Evolutionary conservation across 1,284 basidiomycete species (phyloP), one percentile per base, ranked within the genome.

Genomic region (Ganoderma meredithae): DNA sequence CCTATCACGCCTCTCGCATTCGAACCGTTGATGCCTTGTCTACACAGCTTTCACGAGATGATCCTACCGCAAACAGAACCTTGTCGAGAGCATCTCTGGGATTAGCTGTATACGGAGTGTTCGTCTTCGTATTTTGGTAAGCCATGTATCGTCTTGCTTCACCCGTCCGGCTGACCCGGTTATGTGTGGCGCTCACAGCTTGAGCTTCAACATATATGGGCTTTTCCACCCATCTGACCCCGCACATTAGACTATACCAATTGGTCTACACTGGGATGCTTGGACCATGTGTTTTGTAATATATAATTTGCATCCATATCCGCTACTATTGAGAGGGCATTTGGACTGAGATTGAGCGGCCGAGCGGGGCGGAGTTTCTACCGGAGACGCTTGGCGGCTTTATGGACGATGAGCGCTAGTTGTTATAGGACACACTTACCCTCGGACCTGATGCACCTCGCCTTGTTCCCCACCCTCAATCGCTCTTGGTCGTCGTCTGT

Each of bases 71-170:
- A 53, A 88, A 85, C 73, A 90, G 86, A 77, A 69, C 76, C 40
- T 79, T 94, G 71, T 90, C 87, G 69, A 83, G 83, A 75, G 85
- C 85, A 1, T 91, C 95, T 1, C 80, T 94, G 53, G 89, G 81
- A 8, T 81, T 98, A 63, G 85, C 89, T 27, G 78, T 88, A 8
- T 97, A 97, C 78, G 96, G 96, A 15, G 79, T 85, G n/a, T 85
- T 83, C 72, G 89, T 98, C 59, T 95, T 96, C 82, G 83, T 92
- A 33, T 95, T 97, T 79, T 97, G 95, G 94, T 95, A 76, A 75
- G 94, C 85, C 27, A 27, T 44, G n/a, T 27, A 19, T 40, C n/a
- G 13, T 1, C n/a, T n/a, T 44, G 44, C 39, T 39, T 33, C 17
- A 25, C 73, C 73, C 59, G 63, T 31, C 25, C 22, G 2, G 47